Evolutionary conservation across 2,329 filamentous ascomycete species (phyloP), one percentile per base, ranked within the genome.

Genomic region (Diaporthe aspalathi): DNA sequence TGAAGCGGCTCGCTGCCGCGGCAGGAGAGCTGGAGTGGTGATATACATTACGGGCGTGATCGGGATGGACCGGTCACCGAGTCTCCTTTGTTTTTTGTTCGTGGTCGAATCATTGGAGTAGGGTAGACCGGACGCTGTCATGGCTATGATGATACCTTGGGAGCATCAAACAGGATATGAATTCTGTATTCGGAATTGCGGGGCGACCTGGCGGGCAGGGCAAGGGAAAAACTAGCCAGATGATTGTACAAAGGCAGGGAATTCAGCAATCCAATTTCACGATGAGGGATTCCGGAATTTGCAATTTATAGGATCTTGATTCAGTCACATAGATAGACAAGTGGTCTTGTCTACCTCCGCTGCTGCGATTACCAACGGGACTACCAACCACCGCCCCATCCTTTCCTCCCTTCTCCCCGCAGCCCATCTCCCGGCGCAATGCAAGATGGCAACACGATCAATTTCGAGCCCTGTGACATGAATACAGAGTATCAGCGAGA

Each of bases 11-110:
- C 32, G 77, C 80, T 17, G 76, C 77, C 52, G 74, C 74, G 56
- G 71, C 71, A 60, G 73, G 74, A 49, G 79, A 79, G 63, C 68
- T 83, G 50, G 76, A 80, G 69, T 83, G 82, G 82, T 81, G 74
- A 75, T n/a, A 16, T n/a, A 14, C 27, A 5, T n/a, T 38, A 12
- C 35, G 14, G 0, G 49, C 16, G 24, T n/a, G 29, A 74, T n/a
- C 20, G 5, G 57, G 17, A 45, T 80, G 74, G 73, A 27, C 11
- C 5, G 8, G 35, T 22, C n/a, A n/a, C n/a, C n/a, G n/a, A 5
- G 12, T 24, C 20, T 24, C 27, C 75, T 40, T 38, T 17, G 24
- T 67, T 24, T 47, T 38, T 6, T 8, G n/a, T 47, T 24, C 20
- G 2, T n/a, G 27, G 27, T 24, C 14, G 65, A 40, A 24, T 56